Conservation (phyloP, 2,329 filamentous ascomycete genomes). For the Periglandula ipomoeae region DNA sequence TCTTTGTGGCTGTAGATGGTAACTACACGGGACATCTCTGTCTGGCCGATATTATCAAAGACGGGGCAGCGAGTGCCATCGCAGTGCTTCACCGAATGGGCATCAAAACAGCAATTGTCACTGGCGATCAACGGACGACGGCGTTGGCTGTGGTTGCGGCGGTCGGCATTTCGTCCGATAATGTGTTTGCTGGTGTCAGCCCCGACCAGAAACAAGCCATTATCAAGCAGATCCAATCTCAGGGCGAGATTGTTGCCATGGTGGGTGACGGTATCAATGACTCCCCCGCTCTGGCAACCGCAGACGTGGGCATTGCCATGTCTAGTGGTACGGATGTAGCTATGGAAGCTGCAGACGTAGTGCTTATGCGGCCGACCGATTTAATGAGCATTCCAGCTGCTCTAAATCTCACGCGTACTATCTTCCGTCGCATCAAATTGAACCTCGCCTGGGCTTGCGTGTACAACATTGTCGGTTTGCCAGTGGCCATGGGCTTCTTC, state of each 20-base stretch:
- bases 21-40: constrained; percentile 73
- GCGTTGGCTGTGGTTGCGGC: constrained; percentile 73
- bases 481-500: constrained; percentile 95
- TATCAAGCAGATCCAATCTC: constrained; percentile 63
- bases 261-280: constrained; percentile 98
- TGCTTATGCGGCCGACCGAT: constrained; percentile 88
- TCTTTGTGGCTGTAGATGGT: constrained; percentile 82
- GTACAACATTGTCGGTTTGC: constrained; percentile 86
- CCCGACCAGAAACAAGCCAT: constrained; percentile 88
- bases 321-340: constrained; percentile 90
- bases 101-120: constrained; percentile 83
- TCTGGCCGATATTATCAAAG: constrained; percentile 85
- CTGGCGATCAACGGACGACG: constrained; percentile 79
- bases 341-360: constrained; percentile 93
- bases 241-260: constrained; percentile 82
- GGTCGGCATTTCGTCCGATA: constrained; percentile 67
- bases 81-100: constrained; percentile 75
- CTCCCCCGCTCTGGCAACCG: constrained; percentile 86
- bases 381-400: constrained; percentile 88
- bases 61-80: constrained; percentile 72
- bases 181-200: constrained; percentile 80
- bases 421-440: constrained; percentile 87
- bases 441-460: constrained; percentile 89
- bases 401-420: constrained; percentile 69
- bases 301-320: constrained; percentile 88